A percentile compares a stretch with the other conserved stretches of the same genome.
Conservation (phyloP, 2,329 filamentous ascomycete species). For the Purpureocillium takamizusanense region DNA sequence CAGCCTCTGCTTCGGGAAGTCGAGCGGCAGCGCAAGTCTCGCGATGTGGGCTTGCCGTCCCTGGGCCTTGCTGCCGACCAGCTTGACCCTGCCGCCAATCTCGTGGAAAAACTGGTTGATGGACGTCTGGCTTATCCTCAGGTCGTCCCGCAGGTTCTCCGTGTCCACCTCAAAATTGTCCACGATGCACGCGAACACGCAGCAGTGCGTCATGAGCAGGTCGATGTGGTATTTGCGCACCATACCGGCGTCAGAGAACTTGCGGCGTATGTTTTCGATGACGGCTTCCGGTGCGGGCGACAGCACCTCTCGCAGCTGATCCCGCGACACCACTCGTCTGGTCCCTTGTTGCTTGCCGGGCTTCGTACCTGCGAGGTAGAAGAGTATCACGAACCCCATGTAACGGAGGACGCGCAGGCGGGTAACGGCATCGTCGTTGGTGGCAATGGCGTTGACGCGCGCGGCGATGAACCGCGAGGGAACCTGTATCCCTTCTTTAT, state of each 20-base stretch:
- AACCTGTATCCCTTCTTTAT: constrained; percentile 46
- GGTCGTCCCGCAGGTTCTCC: constrained; percentile 59
- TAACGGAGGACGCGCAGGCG: constrained; percentile 53
- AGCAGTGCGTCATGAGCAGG: constrained; percentile 64
- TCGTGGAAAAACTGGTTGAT: constrained; percentile 67
- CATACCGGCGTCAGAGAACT: constrained; percentile 54
- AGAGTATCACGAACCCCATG: constrained; percentile 46
- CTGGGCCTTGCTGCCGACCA: constrained; percentile 51
- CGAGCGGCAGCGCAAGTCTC: constrained; percentile 65
- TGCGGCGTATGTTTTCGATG: constrained; percentile 57
- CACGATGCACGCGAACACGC: constrained; percentile 60
- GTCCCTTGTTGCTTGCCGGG: constrained; percentile 37
- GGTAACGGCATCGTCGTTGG: constrained; percentile 41
- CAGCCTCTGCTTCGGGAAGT: constrained; percentile 61
- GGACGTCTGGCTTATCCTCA: constrained; percentile 61
- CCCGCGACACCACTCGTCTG: constrained; percentile 46
- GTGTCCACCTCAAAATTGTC: constrained; percentile 68
- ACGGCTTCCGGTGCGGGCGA: constrained; percentile 51
- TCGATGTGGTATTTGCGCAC: constrained; percentile 67
- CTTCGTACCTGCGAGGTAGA: constrained; percentile 39
- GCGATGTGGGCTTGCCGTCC: constrained; percentile 50
- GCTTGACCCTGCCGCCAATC: constrained; percentile 61
- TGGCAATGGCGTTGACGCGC: constrained; percentile 45
- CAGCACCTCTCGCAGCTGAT: constrained; percentile 50
- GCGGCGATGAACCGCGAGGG: constrained; percentile 56